Base-by-base conservation (phyloP, 768 basidiomycete genomes). In the Floccularia luteovirens region DNA sequence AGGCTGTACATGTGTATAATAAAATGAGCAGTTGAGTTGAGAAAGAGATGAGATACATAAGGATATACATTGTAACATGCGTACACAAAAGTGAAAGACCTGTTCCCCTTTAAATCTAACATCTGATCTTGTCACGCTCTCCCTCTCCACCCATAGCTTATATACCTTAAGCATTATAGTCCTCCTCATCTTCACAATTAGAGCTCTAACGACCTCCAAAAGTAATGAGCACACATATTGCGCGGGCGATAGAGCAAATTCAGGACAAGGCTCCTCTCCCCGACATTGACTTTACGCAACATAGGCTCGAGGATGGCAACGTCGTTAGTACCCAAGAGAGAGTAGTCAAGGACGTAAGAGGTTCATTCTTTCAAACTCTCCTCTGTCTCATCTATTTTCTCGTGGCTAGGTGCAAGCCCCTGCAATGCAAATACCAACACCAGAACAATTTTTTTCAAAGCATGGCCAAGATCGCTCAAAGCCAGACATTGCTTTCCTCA, bases 401-500 rank as follows among this genome's bases (percentile, higher is more conserved):
- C 34, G 27, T 22, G 19, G 17, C 8, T 47, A 96, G 92, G 92
- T 98, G 5, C 96, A 98, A 81, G 93, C 96, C 19, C 94, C 96
- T 19, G 93, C 96, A 36, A 93, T 94, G 82, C 70, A 67, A 50
- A 76, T 83, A 43, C 96, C 96, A 1, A 92, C 93, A 1, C 79
- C 87, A 49, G 88, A 87, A 50, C 90, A 98, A 59, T 99, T 98
- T 75, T 97, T 83, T 66, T 82, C 86, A 43, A 63, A 62, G 39
- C 63, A 65, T 38, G 64, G 67, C 21, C 74, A 79, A 51, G 94
- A 97, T 67, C 81, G 76, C 31, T 74, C 81, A 21, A 97, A 94
- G 61, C 94, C 94, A 7, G 90, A 97, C 60, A 72, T 98, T 49
- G 92, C 89, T 21, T 98, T 91, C 62, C 74, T 99, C 46, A 99